Evolutionary conservation across 2,329 filamentous ascomycete genomes (phyloP), one percentile per base, ranked within the genome.

Genomic region (Microdochium paspali): DNA sequence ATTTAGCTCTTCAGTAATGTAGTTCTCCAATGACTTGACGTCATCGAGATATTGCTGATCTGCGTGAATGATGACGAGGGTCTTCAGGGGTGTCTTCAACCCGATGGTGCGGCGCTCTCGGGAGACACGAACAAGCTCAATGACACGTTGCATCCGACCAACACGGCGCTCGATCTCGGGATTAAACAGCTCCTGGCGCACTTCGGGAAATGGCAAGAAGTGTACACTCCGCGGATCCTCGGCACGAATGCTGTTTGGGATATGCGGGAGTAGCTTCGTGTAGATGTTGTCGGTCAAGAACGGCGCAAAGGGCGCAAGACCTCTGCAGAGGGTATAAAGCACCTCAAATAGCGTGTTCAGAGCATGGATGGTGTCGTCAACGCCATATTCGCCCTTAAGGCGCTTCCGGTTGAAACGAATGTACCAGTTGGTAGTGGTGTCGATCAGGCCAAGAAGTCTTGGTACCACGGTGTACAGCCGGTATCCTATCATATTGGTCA

Each of bases 391-490:
- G 44, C 84, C 84, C 75, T 88, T 88, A 47, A 88, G 67, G 42
- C 84, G 77, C 60, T 81, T 87, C 47, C 90, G 80, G 72, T 96
- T 96, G 73, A 95, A 94, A 51, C 90, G 80, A 64, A 96, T 96
- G 68, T 96, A 96, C 90, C 90, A 96, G 68, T 97, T 97, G n/a
- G 90, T 96, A 3, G 87, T 90, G 67, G 94, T 90, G 60, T 96
- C 91, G 54, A 96, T 94, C 59, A 95, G 77, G 49, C 77, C 78
- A 18, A 95, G 76, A 50, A 97, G 70, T 53, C 87, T 79, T 7
- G 90, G 90, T 42, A 95, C 90, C 42, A 97, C 91, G 1, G 90
- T 97, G 67, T 96, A 97, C 30, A 90, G 68, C 35, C 86, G 83
- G 63, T 89, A 89, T 6, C 71, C 83, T 74, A 45, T 1, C 49